phyloP scores from a whole-genome alignment of 2,329 filamentous ascomycete species.

The Trichoderma atroviride region DNA sequence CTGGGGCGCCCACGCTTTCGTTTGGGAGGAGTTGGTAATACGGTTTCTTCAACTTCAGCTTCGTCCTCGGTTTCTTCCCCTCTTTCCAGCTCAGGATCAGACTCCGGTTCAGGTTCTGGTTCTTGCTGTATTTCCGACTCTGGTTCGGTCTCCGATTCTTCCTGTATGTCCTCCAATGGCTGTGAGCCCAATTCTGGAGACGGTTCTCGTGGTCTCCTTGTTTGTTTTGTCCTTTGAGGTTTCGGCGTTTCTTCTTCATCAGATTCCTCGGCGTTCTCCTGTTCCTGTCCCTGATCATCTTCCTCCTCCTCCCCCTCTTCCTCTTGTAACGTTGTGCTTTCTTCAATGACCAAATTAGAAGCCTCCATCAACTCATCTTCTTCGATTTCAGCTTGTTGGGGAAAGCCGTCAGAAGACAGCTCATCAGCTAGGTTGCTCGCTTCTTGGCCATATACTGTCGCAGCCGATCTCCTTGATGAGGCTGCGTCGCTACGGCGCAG shows the following conservation, averaged over 20 bases:
- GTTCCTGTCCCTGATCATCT: conserved; percentile 29
- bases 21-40: conserved; percentile 39
- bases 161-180: conserved; percentile 35
- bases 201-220: conserved; percentile 39
- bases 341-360: conserved; percentile 1
- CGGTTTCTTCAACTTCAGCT: not conserved
- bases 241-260: conserved; percentile 47
- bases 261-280: conserved; percentile 49
- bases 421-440: conserved; percentile 36
- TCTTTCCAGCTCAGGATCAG: not conserved
- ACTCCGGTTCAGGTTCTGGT: not conserved
- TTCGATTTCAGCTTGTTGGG: conserved; percentile 16
- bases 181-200: conserved; percentile 49
- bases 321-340: not conserved
- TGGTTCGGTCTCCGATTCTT: conserved; percentile 25
- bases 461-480: conserved; percentile 33
- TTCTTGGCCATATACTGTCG: not conserved
- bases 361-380: not conserved
- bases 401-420: conserved; percentile 38
- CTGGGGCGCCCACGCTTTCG: conserved; percentile 41
- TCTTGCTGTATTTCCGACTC: not conserved
- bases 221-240: conserved; percentile 48
- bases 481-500: conserved; percentile 41
- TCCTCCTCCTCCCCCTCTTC: conserved; percentile 14
- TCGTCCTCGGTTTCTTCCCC: conserved; percentile 11